These are phyloP conservation scores for Scleroderma bovista DNA, from an alignment of 768 basidiomycete species.

Conservation along the genomic window DNA sequence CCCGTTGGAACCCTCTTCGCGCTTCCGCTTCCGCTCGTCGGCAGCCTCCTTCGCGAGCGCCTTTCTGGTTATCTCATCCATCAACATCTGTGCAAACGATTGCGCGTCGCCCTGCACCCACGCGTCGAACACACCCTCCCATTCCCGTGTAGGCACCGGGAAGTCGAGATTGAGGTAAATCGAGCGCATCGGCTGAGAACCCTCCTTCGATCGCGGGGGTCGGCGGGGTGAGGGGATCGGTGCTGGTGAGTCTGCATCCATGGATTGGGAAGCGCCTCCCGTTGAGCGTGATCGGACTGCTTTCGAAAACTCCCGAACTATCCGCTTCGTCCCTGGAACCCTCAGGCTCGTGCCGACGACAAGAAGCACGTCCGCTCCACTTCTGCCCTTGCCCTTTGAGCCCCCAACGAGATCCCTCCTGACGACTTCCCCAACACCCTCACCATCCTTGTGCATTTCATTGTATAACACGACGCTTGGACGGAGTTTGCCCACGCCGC, in stretches of 20 bases:
- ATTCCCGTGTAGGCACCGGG: constrained; percentile 77
- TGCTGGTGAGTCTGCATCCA: constrained; percentile 30
- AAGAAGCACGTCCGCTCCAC: constrained; percentile 75
- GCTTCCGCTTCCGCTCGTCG: constrained; percentile 50
- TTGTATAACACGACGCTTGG: constrained; percentile 91
- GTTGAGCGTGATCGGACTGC: constrained; percentile 54
- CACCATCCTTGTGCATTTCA: constrained; percentile 81
- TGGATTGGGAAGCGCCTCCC: constrained; percentile 24
- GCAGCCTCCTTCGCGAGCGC: constrained; percentile 47
- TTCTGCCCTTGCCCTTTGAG: constrained; percentile 46
- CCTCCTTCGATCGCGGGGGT: constrained; percentile 32
- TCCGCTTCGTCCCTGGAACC: constrained; percentile 87
- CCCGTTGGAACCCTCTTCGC: constrained; percentile 40
- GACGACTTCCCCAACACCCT: constrained; percentile 82
- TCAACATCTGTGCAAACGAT: constrained; percentile 58
- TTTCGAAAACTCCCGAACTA: constrained; percentile 84
- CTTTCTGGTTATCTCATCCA: constrained; percentile 54
- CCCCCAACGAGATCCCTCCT: constrained; percentile 71
- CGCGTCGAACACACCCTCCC: constrained; percentile 86
- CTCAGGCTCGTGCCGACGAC: constrained; percentile 88
- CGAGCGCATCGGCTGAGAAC: constrained; percentile 53
- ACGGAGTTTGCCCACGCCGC: constrained; percentile 75
- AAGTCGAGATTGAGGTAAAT: constrained; percentile 87
- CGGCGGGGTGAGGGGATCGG: constrained; percentile 47
- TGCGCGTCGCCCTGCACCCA: constrained; percentile 91